phyloP scores from a whole-genome alignment of 371 early-diverging fungal species.

The Circinella umbellata region DNA sequence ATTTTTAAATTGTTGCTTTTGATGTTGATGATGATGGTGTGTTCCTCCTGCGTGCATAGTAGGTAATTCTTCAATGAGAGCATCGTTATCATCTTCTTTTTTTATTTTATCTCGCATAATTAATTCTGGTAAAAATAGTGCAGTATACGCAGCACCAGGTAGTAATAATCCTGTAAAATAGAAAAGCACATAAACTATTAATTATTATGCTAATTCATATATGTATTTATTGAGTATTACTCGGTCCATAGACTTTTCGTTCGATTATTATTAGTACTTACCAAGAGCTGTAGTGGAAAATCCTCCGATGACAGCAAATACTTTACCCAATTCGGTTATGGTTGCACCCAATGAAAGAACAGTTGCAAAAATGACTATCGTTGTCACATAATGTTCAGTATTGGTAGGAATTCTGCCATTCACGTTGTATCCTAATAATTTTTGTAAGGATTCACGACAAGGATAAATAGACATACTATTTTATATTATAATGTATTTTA shows the following conservation, averaged over 20 bases:
- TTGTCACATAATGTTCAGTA: conserved; percentile 43
- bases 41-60: background rate
- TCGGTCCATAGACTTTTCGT: conserved; percentile 2
- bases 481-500: background rate
- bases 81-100: background rate
- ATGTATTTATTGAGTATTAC: background rate
- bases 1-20: background rate
- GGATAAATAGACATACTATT: conserved; percentile 50
- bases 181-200: background rate
- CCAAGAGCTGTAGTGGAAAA: conserved; percentile 55
- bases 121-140: conserved; percentile 35
- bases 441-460: conserved; percentile 56
- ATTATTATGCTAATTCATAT: too few species aligned
- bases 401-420: conserved; percentile 33
- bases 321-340: conserved; percentile 49
- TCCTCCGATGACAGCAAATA: conserved; percentile 61
- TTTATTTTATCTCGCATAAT: conserved; percentile 15
- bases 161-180: conserved; percentile 35
- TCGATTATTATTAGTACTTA: conserved; percentile 1
- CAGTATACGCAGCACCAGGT: conserved; percentile 46
- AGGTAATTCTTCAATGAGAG: background rate
- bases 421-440: conserved; percentile 40
- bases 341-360: conserved; percentile 51
- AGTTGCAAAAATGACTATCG: conserved; percentile 37
- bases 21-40: background rate